These are phyloP conservation scores for Tuber brumale DNA, from an alignment of 495 filamentous ascomycete species.

Conservation along the genomic window DNA sequence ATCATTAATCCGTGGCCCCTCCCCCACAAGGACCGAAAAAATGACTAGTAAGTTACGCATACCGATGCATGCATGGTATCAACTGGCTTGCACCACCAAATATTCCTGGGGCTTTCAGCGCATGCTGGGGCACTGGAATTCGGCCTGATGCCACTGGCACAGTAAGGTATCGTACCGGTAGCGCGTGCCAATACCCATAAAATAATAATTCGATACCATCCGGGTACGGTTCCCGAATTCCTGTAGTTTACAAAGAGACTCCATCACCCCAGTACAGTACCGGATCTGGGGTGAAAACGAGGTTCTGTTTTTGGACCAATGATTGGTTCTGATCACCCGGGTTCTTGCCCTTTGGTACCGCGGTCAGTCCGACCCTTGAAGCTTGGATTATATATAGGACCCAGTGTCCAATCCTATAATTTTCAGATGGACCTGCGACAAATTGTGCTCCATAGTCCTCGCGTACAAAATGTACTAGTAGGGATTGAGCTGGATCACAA, in stretches of 20 bases:
- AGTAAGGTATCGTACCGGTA: not conserved
- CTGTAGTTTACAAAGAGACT: not conserved
- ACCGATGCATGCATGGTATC: not conserved
- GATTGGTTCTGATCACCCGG: not conserved
- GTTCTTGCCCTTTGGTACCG: not conserved
- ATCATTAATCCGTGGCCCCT: not conserved
- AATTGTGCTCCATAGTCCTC: not conserved
- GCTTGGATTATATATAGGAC: not conserved
- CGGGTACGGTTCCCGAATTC: not conserved
- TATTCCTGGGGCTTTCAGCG: not conserved
- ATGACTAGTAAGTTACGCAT: not conserved
- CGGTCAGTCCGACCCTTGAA: not conserved
- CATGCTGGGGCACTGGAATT: not conserved
- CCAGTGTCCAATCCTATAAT: not conserved
- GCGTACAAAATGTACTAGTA: not conserved
- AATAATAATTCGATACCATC: not conserved
- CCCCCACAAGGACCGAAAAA: not conserved
- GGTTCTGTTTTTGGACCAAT: not conserved
- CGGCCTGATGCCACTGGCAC: not conserved
- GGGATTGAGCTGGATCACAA: not conserved
- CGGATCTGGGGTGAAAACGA: not conserved
- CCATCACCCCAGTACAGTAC: not conserved
- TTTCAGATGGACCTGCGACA: not conserved
- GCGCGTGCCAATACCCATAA: not conserved
- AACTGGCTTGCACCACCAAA: not conserved